Evolutionary conservation across 2,329 filamentous ascomycete genomes (phyloP).

Genomic region (Aciculosporium take): DNA sequence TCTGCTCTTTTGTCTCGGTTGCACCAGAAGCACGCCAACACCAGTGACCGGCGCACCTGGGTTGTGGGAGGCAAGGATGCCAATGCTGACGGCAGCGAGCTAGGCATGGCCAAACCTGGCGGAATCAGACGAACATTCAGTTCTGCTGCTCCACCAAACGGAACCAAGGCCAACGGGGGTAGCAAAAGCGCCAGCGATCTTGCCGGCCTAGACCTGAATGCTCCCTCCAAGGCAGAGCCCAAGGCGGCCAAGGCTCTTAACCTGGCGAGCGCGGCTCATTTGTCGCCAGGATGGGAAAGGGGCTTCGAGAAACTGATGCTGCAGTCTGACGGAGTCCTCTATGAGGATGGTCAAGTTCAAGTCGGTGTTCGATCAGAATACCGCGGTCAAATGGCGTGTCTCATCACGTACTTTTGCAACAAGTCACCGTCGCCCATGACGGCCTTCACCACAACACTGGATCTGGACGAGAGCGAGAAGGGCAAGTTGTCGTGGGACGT

Average conservation of each 20-base stretch:
- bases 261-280: constrained; percentile 77
- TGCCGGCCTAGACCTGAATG: constrained; percentile 66
- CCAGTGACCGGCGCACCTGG: constrained; percentile 93
- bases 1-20: constrained; percentile 83
- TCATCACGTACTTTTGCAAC: constrained; percentile 94
- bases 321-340: constrained; percentile 70
- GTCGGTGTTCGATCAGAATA: constrained; percentile 89
- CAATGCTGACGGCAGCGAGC: constrained; percentile 66
- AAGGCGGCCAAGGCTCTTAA: constrained; percentile 59
- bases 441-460: constrained; percentile 87
- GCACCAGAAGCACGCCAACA: constrained; percentile 86
- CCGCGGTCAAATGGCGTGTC: constrained; percentile 81
- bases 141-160: constrained; percentile 34
- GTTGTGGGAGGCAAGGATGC: constrained; percentile 94
- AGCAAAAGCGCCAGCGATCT: constrained; percentile 50
- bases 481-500: constrained; percentile 66
- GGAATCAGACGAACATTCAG: constrained; percentile 81
- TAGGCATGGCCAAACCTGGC: constrained; percentile 65
- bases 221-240: constrained; percentile 39
- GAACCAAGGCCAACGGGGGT: constrained; percentile 26
- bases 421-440: constrained; percentile 74
- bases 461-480: constrained; percentile 57
- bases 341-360: constrained; percentile 90
- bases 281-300: constrained; percentile 87
- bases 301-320: constrained; percentile 78